phyloP scores from a whole-genome alignment of 2,329 filamentous ascomycete genomes.

The Neophaeococcomyces aloes region DNA sequence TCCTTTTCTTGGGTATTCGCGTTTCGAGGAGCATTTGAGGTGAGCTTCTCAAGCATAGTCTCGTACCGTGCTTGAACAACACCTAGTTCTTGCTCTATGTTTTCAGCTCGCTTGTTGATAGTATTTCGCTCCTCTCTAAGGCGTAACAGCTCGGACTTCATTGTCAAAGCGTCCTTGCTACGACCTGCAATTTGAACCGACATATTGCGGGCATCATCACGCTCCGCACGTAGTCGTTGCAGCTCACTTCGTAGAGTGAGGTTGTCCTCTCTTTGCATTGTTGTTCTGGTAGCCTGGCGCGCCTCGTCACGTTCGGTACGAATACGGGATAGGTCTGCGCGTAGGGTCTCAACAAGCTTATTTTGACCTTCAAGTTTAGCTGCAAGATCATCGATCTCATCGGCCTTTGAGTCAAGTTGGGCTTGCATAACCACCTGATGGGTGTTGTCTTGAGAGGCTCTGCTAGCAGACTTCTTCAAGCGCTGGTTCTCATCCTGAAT shows the following conservation, averaged over 20 bases:
- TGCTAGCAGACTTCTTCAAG: conserved; percentile 43
- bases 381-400: conserved; percentile 55
- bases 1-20: conserved; percentile 48
- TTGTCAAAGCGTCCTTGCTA: conserved; percentile 51
- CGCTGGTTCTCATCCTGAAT: conserved; percentile 40
- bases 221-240: conserved; percentile 37
- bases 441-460: conserved; percentile 32
- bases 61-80: conserved; percentile 52
- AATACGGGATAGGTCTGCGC: conserved; percentile 1
- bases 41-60: conserved; percentile 43
- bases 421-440: conserved; percentile 37
- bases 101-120: conserved; percentile 32
- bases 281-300: conserved; percentile 35
- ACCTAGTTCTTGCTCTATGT: conserved; percentile 34
- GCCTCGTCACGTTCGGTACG: conserved; percentile 4
- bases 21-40: conserved; percentile 27
- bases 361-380: conserved; percentile 61
- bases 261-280: conserved; percentile 35
- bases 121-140: conserved; percentile 38
- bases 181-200: conserved; percentile 62
- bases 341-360: conserved; percentile 46
- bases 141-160: conserved; percentile 53
- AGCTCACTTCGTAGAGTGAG: conserved; percentile 52
- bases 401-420: conserved; percentile 36
- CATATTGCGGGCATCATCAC: conserved; percentile 40